Evolutionary conservation across 352 stramenopile genomes (phyloP).

Genomic region (Phytophthora litchii): DNA sequence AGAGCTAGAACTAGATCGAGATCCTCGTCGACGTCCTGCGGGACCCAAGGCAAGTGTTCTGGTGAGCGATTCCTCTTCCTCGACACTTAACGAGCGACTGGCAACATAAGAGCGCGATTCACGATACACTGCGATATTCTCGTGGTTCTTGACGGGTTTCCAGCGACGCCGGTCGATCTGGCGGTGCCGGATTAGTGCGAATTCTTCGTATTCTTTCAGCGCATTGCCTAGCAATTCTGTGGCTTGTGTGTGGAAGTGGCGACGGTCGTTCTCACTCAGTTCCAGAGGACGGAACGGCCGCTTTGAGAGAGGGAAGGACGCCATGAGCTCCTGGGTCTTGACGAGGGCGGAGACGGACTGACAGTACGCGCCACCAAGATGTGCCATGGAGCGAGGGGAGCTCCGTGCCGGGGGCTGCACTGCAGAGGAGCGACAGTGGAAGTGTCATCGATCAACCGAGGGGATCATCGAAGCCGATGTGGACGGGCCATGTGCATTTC

Average conservation of each 20-base stretch:
- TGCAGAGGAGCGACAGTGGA: slow-evolving; percentile 33
- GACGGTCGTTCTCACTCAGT: slow-evolving; percentile 32
- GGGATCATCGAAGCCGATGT: slow-evolving; percentile 5
- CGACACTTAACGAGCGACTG: slow-evolving; percentile 24
- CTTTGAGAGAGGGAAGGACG: slow-evolving; percentile 32
- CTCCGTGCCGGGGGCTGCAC: not conserved
- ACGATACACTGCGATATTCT: slow-evolving; percentile 39
- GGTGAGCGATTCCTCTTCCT: slow-evolving; percentile 33
- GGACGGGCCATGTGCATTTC: not conserved
- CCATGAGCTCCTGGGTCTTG: slow-evolving; percentile 24
- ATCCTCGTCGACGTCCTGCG: slow-evolving; percentile 9
- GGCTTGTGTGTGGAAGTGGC: slow-evolving; percentile 40
- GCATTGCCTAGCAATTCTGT: slow-evolving; percentile 35
- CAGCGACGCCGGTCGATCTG: slow-evolving; percentile 42
- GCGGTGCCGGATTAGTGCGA: slow-evolving; percentile 34
- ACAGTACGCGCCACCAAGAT: slow-evolving; percentile 32
- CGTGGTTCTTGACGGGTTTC: slow-evolving; percentile 40
- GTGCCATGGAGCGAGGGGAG: slow-evolving; percentile 21
- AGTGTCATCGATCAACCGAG: slow-evolving; percentile 23
- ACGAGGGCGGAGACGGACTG: slow-evolving; percentile 18
- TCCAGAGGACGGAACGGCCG: slow-evolving; percentile 36
- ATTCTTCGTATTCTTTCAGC: slow-evolving; percentile 44
- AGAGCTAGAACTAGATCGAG: slow-evolving; percentile 29
- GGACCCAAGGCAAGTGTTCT: slow-evolving; percentile 11
- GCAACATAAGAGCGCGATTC: slow-evolving; percentile 34